Evolutionary conservation across 129 eudicot species (phyloP).

Genomic region (Flaveria ramosissima): DNA sequence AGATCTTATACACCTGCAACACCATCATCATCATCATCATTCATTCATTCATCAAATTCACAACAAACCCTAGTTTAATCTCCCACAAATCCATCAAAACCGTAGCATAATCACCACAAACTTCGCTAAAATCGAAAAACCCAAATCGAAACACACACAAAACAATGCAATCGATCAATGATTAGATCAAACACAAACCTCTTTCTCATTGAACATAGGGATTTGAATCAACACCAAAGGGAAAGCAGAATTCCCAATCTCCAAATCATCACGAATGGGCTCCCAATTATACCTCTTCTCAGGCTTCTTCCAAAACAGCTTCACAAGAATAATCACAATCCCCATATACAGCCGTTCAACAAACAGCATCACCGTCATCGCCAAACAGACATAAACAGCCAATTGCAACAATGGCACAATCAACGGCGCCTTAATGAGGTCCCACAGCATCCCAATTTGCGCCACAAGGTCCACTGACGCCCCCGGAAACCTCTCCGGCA

Average conservation of each 20-base stretch:
- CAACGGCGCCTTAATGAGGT: constrained; percentile 54
- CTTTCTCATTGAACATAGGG: constrained; percentile 26
- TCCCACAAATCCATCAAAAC: no score
- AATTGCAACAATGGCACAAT: constrained; percentile 68
- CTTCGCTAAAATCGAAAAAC: no score
- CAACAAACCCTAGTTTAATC: no score
- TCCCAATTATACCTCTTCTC: constrained; percentile 8
- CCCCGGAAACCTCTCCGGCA: constrained; percentile 65
- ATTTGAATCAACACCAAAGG: constrained; percentile 37
- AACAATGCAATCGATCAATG: not conserved
- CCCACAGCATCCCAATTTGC: constrained; percentile 67
- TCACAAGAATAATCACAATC: not conserved
- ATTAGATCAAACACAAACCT: no score
- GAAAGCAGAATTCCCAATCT: constrained; percentile 7
- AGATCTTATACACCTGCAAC: constrained; percentile 87
- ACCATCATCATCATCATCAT: not conserved
- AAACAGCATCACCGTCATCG: constrained; percentile 35
- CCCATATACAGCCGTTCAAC: not conserved
- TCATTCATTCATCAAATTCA: no score
- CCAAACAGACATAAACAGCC: constrained; percentile 59
- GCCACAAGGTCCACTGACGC: constrained; percentile 57
- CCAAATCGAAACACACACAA: not conserved
- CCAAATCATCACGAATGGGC: constrained; percentile 9
- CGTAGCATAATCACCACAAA: not conserved
- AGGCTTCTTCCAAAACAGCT: constrained; percentile 13